phyloP scores from a whole-genome alignment of 345 rosid species.

The Ceriops zippeliana region DNA sequence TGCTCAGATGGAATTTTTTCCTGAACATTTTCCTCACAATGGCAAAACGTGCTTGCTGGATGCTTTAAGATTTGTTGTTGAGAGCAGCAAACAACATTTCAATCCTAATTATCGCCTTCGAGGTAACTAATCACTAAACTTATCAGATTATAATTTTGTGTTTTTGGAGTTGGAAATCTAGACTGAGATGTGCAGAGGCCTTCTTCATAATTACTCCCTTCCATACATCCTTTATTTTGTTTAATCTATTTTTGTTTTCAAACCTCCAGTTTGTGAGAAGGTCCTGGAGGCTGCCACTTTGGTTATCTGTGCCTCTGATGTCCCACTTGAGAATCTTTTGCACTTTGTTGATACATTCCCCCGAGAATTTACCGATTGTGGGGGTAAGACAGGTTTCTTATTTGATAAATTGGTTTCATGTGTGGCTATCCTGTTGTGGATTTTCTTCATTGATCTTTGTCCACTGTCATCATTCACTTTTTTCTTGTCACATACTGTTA shows the following conservation, averaged over 20 bases:
- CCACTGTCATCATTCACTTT: not conserved
- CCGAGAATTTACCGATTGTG: slow-evolving; percentile 68
- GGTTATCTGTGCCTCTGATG: slow-evolving; percentile 41
- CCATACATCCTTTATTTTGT: too few relatives aligned
- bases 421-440: not conserved
- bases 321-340: slow-evolving; percentile 67
- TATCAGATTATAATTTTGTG: slow-evolving; percentile 18
- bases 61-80: slow-evolving; percentile 65
- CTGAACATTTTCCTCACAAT: slow-evolving; percentile 22
- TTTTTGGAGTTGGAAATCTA: slow-evolving; percentile 9
- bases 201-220: not conserved
- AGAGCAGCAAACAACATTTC: slow-evolving; percentile 93
- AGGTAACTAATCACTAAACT: slow-evolving; percentile 49
- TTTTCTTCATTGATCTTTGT: not conserved
- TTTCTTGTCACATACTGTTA: not conserved
- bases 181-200: slow-evolving; percentile 1
- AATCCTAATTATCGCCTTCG: slow-evolving; percentile 82
- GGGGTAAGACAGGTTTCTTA: slow-evolving; percentile 49
- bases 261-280: slow-evolving; percentile 57
- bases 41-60: slow-evolving; percentile 53
- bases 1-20: slow-evolving; percentile 26
- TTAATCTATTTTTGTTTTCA: not conserved
- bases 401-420: not conserved
- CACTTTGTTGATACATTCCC: slow-evolving; percentile 76
- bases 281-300: slow-evolving; percentile 62